These are phyloP conservation scores for Rhynchosporium secalis DNA, from an alignment of 2,329 filamentous ascomycete species.

Conservation along the genomic window DNA sequence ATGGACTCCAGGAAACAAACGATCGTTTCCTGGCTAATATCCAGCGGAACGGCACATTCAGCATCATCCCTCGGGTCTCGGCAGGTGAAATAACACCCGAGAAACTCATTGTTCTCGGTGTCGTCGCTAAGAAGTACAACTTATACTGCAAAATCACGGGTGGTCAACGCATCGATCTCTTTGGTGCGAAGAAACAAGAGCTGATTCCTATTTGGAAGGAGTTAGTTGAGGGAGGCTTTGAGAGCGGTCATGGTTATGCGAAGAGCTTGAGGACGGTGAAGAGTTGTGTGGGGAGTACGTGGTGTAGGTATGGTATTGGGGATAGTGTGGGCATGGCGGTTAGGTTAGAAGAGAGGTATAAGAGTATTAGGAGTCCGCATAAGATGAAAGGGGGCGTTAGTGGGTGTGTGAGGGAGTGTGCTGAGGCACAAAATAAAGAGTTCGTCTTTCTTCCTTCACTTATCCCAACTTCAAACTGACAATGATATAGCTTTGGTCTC, in stretches of 20 bases:
- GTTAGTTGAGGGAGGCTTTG: constrained; percentile 81
- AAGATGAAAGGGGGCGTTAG: constrained; percentile 91
- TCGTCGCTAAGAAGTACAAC: constrained; percentile 79
- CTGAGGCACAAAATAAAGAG: constrained; percentile 92
- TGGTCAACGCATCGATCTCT: constrained; percentile 89
- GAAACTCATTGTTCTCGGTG: constrained; percentile 79
- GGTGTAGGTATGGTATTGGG: constrained; percentile 86
- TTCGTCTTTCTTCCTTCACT: constrained; percentile 43
- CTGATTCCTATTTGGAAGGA: constrained; percentile 78
- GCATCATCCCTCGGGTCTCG: constrained; percentile 78
- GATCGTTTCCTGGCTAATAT: constrained; percentile 88
- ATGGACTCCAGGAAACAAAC: constrained; percentile 87
- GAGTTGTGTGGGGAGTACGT: constrained; percentile 86
- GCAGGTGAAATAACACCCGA: constrained; percentile 87
- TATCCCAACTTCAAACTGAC: neutral
- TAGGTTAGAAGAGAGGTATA: constrained; percentile 84
- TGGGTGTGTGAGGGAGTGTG: constrained; percentile 89
- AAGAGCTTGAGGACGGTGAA: constrained; percentile 89
- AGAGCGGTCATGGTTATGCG: constrained; percentile 87
- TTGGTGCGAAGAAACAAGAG: constrained; percentile 86
- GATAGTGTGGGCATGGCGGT: constrained; percentile 92
- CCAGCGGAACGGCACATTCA: constrained; percentile 88
- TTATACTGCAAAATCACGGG: constrained; percentile 93
- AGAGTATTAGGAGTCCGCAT: constrained; percentile 84
- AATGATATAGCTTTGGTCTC: constrained; percentile 67